A percentile compares a stretch with the other conserved stretches of the same genome.
Conservation (phyloP, 2,329 filamentous ascomycete genomes). For the Colletotrichum australisinense region DNA sequence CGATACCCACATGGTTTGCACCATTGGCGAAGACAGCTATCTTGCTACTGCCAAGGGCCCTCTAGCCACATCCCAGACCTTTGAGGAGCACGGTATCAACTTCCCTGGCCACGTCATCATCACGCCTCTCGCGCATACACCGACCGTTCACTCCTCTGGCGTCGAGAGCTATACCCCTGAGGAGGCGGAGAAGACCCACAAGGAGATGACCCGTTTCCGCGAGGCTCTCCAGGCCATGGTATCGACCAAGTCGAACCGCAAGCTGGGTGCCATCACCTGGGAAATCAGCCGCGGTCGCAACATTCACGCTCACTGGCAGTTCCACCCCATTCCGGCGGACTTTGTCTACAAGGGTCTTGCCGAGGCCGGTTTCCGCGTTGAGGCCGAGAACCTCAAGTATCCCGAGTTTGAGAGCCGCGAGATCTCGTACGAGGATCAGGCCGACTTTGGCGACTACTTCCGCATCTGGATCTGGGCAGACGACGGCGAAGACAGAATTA, state of each 20-base stretch:
- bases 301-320: constrained; percentile 94
- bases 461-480: constrained; percentile 83
- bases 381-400: constrained; percentile 79
- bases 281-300: constrained; percentile 87
- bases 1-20: constrained; percentile 88
- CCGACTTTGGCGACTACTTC: constrained; percentile 75
- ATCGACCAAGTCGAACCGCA: constrained; percentile 60
- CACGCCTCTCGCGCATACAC: constrained; percentile 85
- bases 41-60: constrained; percentile 94
- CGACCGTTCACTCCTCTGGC: constrained; percentile 77
- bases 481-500: constrained; percentile 63
- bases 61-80: constrained; percentile 77
- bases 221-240: constrained; percentile 84
- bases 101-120: constrained; percentile 92
- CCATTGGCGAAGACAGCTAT: constrained; percentile 88
- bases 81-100: constrained; percentile 69
- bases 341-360: constrained; percentile 79
- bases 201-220: constrained; percentile 88
- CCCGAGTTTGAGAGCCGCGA: constrained; percentile 62
- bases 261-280: constrained; percentile 88
- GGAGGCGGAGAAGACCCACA: constrained; percentile 70
- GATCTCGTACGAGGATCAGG: constrained; percentile 61
- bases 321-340: constrained; percentile 79
- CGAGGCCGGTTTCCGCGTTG: constrained; percentile 88
- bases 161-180: constrained; percentile 61